Evolutionary conservation across 2,329 filamentous ascomycete genomes (phyloP).

Genomic region (Cadophora sp.): DNA sequence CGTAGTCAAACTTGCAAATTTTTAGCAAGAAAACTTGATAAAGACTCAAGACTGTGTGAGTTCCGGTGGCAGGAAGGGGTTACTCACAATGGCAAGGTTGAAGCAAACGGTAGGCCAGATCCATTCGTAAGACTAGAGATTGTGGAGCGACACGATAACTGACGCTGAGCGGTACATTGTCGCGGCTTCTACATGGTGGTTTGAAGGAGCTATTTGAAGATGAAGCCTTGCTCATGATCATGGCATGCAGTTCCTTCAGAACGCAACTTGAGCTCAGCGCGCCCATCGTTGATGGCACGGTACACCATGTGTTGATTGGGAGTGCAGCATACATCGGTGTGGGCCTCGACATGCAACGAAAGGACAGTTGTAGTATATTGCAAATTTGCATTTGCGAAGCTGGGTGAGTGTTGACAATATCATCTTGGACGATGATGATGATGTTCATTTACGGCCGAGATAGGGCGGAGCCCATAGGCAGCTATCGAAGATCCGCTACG

Average conservation of each 20-base stretch:
- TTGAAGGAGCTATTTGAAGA: too few species aligned
- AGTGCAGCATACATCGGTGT: conserved; percentile 1
- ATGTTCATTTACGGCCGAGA: background rate
- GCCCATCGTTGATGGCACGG: too few species aligned
- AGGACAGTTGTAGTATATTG: background rate
- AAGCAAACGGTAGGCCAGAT: background rate
- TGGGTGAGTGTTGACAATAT: background rate
- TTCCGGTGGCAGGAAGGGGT: background rate
- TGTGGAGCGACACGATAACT: too few species aligned
- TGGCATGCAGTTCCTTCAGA: too few species aligned
- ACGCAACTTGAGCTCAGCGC: too few species aligned
- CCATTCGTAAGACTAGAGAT: background rate
- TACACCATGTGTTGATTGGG: too few species aligned
- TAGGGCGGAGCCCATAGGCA: conserved; percentile 3
- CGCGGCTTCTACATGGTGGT: too few species aligned
- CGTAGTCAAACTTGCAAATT: background rate
- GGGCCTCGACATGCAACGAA: background rate
- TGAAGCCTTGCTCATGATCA: too few species aligned
- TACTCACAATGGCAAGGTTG: background rate
- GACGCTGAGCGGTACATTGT: too few species aligned
- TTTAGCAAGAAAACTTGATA: background rate
- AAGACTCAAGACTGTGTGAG: background rate
- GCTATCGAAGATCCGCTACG: conserved; percentile 5
- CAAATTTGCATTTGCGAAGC: background rate
- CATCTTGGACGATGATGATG: too few species aligned